Conservation (phyloP, 352 stramenopile genomes). For the Phytopythium cucurbitacearum region DNA sequence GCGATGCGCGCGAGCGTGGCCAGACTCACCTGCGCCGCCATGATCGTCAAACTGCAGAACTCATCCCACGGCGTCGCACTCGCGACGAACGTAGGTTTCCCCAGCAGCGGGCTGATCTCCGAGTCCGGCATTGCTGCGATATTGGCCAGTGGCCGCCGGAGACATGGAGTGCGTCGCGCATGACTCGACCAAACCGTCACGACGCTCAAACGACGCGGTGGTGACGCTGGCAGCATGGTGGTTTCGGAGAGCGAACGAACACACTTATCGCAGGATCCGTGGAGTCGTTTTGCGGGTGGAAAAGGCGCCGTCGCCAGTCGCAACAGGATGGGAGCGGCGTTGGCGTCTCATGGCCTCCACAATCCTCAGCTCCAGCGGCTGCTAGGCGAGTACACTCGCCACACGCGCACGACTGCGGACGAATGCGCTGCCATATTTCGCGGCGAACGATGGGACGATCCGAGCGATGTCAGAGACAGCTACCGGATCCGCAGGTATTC, state of each 20-base stretch:
- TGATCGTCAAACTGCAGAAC: conserved; percentile 50
- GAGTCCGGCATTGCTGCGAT: conserved; percentile 2
- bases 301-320: no score
- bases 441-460: conserved; percentile 1
- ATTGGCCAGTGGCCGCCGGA: no score
- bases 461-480: no score
- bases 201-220: no score
- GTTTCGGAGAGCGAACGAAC: no score
- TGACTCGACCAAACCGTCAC: no score
- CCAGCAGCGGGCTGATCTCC: conserved; percentile 50
- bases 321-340: conserved; percentile 21
- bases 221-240: no score
- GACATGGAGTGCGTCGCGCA: no score
- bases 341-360: conserved; percentile 15
- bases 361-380: conserved; percentile 25
- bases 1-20: conserved; percentile 54
- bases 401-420: conserved; percentile 39
- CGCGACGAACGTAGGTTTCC: conserved; percentile 10
- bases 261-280: no score
- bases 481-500: no score
- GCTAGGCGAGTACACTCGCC: conserved; percentile 48
- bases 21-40: conserved; percentile 64
- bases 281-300: no score
- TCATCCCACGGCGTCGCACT: conserved; percentile 39
- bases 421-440: conserved; percentile 60